Base-by-base conservation (phyloP, 1,284 basidiomycete genomes). In the Tilletia horrida region DNA sequence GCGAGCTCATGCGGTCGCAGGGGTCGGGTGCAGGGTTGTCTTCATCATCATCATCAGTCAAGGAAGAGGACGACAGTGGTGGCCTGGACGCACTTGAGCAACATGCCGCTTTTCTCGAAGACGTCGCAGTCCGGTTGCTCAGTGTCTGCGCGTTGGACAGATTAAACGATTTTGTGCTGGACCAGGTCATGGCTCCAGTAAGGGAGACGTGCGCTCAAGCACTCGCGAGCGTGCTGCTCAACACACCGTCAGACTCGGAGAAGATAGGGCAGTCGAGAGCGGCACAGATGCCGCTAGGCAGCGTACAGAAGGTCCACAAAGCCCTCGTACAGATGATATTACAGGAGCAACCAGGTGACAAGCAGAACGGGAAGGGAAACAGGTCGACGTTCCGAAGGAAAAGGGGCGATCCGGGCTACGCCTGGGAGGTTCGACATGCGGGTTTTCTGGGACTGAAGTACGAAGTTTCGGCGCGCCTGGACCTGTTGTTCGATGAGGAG, bases 361-460 rank as follows among this genome's bases (percentile, higher is more conserved):
- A 18, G 6, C 8, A n/a, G 47, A 16, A n/a, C 23, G 21, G 2
- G 59, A 16, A 61, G 31, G 2, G 29, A 25, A 27, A 13, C 52
- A 27, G 71, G 69, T 69, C 16, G 69, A 70, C 29, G 66, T 40
- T 80, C 81, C 82, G 80, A 64, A 84, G 76, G 70, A 83, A 82
- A 77, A 82, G 79, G 74, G 82, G 84, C 68, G 75, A 79, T 45
- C 79, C 82, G 63, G 83, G 81, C 52, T 93, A 96, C 82, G 88
- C 94, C 3, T 99, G 96, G 96, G 93, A 98, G 83, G 91, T 98
- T 63, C 86, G 96, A 62, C 96, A 99, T 84, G 95, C 96, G 2
- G 96, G 96, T 40, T 83, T 99, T 65, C 86, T 98, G 2, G 96
- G 96, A 0, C 88, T 99, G 82, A 97, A 96, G 84, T 98, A 98